A percentile compares a stretch with the other conserved stretches of the same genome.
These are phyloP conservation scores for Earliella scabrosa DNA, from an alignment of 1,284 basidiomycete species.

Conservation along the genomic window DNA sequence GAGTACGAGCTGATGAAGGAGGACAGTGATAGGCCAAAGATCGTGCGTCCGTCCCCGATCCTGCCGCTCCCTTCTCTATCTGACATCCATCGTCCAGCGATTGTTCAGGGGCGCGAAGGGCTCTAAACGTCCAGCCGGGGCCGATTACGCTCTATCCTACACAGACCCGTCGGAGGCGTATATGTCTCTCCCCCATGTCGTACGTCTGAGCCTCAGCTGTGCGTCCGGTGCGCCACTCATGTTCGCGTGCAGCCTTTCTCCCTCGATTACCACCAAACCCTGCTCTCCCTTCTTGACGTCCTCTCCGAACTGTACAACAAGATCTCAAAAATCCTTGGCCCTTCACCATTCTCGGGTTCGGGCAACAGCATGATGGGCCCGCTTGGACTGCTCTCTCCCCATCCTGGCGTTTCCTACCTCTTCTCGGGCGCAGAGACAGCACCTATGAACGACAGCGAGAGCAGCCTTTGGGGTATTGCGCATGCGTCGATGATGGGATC, in stretches of 20 bases:
- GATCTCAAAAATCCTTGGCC: conserved; percentile 78
- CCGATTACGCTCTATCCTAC: conserved; percentile 64
- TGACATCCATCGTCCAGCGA: conserved; percentile 41
- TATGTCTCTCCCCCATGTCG: conserved; percentile 77
- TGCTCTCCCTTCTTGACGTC: conserved; percentile 84
- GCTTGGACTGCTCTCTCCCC: conserved; percentile 69
- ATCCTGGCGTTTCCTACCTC: conserved; percentile 81
- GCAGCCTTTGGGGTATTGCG: conserved; percentile 74
- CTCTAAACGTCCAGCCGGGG: conserved; percentile 54
- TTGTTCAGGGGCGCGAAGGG: conserved; percentile 62
- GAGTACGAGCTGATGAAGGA: conserved; percentile 78
- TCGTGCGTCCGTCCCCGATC: conserved; percentile 47
- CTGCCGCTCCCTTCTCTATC: not conserved
- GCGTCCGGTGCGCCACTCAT: not conserved
- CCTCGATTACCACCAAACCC: conserved; percentile 85
- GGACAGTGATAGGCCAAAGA: conserved; percentile 80
- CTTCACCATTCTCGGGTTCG: conserved; percentile 68
- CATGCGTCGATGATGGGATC: conserved; percentile 43
- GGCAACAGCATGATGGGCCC: conserved; percentile 79
- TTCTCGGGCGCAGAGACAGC: conserved; percentile 49
- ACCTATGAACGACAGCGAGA: conserved; percentile 44
- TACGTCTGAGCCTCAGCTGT: conserved; percentile 39
- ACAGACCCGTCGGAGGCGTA: conserved; percentile 69
- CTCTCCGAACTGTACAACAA: conserved; percentile 87
- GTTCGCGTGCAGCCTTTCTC: conserved; percentile 67